Percentiles rank a stretch among this genome's conserved stretches.
phyloP scores from a whole-genome alignment of 2,329 filamentous ascomycete species.

The Ampelomyces quisqualis region DNA sequence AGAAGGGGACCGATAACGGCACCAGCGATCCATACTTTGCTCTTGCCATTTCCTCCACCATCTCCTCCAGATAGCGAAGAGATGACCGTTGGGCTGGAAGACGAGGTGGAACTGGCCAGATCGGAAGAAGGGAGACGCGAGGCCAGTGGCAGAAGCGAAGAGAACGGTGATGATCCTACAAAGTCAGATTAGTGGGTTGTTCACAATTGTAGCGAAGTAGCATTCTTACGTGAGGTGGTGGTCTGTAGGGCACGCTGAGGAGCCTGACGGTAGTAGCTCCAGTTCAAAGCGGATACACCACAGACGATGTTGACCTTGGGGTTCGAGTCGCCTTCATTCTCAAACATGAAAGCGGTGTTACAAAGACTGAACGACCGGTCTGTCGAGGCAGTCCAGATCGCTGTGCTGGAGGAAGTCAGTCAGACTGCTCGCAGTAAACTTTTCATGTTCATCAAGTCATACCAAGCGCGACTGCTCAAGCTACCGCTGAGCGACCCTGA shows the following conservation, averaged over 20 bases:
- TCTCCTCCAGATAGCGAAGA: not conserved
- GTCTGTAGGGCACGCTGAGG: not conserved
- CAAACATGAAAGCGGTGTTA: slow-evolving; percentile 35
- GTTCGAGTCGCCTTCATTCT: slow-evolving; percentile 28
- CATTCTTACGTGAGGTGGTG: not conserved
- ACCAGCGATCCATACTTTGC: slow-evolving; percentile 36
- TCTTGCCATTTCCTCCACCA: slow-evolving; percentile 10
- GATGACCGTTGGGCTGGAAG: not conserved
- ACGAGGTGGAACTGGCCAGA: too few species aligned
- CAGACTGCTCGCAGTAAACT: too few species aligned
- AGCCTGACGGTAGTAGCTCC: slow-evolving; percentile 28
- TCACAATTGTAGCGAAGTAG: too few species aligned
- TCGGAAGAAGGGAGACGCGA: too few species aligned
- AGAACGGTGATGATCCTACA: too few species aligned
- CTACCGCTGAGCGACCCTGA: slow-evolving; percentile 8
- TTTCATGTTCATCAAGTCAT: not conserved
- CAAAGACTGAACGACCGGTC: slow-evolving; percentile 25
- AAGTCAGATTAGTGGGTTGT: too few species aligned
- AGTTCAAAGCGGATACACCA: slow-evolving; percentile 22
- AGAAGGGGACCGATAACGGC: slow-evolving; percentile 28
- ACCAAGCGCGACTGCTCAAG: slow-evolving; percentile 13
- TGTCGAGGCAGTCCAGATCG: slow-evolving; percentile 14
- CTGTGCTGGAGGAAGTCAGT: slow-evolving; percentile 13
- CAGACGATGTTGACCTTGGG: slow-evolving; percentile 35
- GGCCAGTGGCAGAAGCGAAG: too few species aligned